Evolutionary conservation across 2,329 filamentous ascomycete species (phyloP), one percentile per base, ranked within the genome.

Genomic region (Ophiognomonia clavigignenti-juglandacearum): DNA sequence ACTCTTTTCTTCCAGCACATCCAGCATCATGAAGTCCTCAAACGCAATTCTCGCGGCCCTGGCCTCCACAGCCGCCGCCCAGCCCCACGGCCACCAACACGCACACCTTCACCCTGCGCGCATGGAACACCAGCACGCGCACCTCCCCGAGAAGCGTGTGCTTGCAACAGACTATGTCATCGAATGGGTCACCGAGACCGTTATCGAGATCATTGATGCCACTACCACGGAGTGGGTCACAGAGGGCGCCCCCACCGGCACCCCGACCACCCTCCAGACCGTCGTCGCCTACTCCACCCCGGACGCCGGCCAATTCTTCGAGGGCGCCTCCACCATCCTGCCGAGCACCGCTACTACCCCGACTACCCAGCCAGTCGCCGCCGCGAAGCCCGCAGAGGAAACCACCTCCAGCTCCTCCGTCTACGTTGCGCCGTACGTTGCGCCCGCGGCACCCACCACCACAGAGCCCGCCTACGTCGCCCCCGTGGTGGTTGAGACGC

Each of bases 131-230:
- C 67, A 67, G 50, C 61, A 67, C 54, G 63, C 64, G 51, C 67
- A 69, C 51, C 59, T 52, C 41, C 58, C 62, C 47, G 56, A 64
- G 40, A 72, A 72, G 61, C 67, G 70, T 42, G 69, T 60, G 18
- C 48, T 76, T 13, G 68, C 75, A 54, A 75, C 72, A 35, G 61
- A 65, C 38, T 67, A 63, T 62, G 66, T 63, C 16, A 70, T 66
- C 7, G 71, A 71, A 57, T 77, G 72, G 67, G 73, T 77, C 55
- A 76, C 71, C 6, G 69, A 74, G 55, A 70, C 68, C 3, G 71
- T 80, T 51, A 72, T 74, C 49, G 62, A 73, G 63, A 48, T 68
- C 42, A 59, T 79, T 45, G 75, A 78, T 55, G 64, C 67, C 29
- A 71, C 66, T 53, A 67, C 70, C 56, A 80, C 76, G 45, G 52